These are phyloP conservation scores for Debaryomyces fabryi DNA, from an alignment of 1,139 yeast species.

Conservation along the genomic window DNA sequence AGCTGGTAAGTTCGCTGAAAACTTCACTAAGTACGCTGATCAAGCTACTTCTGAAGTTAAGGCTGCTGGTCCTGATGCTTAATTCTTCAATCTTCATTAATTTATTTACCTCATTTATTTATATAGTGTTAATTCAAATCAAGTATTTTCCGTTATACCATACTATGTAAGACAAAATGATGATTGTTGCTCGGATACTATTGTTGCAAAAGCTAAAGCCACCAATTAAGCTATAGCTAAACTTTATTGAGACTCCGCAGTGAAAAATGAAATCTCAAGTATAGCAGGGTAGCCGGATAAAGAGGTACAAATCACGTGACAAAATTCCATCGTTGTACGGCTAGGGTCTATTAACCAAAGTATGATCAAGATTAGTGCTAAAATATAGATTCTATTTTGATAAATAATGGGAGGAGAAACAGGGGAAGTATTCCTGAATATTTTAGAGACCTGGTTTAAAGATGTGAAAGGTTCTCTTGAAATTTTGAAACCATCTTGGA, in stretches of 20 bases:
- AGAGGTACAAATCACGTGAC: no score
- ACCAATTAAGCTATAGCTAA: no score
- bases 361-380: not conserved
- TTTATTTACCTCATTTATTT: slow-evolving; percentile 4
- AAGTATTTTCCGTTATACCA: slow-evolving; percentile 2
- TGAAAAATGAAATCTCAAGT: no score
- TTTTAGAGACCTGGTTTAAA: not conserved
- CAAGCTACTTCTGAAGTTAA: slow-evolving; percentile 85
- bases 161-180: not conserved
- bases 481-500: not conserved
- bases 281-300: no score
- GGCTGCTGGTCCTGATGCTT: slow-evolving; percentile 83
- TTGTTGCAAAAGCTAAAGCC: no score
- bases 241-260: no score
- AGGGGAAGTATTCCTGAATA: not conserved
- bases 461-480: not conserved
- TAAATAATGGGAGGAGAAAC: not conserved
- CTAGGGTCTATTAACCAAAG: not conserved
- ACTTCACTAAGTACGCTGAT: slow-evolving; percentile 82
- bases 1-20: slow-evolving; percentile 79
- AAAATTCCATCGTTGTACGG: not conserved
- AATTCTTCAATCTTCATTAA: slow-evolving; percentile 12
- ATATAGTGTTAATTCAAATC: not conserved
- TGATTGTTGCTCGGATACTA: no score
- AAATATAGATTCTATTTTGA: not conserved